phyloP scores from a whole-genome alignment of 805 yeast genomes.

The Candida schatavii region DNA sequence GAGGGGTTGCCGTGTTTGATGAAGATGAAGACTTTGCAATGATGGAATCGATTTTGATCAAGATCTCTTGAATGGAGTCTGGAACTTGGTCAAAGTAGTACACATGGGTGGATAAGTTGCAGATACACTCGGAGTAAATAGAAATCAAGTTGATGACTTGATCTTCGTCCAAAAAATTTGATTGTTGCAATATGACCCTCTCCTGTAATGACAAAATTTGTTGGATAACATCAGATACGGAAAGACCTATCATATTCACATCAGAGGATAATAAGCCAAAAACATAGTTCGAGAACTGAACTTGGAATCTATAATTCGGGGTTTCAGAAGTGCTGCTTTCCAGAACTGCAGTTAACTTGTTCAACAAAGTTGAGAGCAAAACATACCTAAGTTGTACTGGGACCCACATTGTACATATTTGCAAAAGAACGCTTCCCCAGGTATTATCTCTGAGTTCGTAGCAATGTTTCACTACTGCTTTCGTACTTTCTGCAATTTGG shows the following conservation, averaged over 20 bases:
- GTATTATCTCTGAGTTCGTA: slow-evolving; percentile 31
- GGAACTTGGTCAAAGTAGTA: slow-evolving; percentile 85
- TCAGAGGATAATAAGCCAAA: slow-evolving; percentile 68
- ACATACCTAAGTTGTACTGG: slow-evolving; percentile 78
- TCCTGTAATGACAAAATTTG: slow-evolving; percentile 53
- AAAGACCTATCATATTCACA: slow-evolving; percentile 82
- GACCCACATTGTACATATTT: slow-evolving; percentile 68
- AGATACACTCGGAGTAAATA: slow-evolving; percentile 56
- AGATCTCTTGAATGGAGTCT: slow-evolving; percentile 73
- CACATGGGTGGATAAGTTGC: slow-evolving; percentile 69
- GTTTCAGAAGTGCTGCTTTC: slow-evolving; percentile 13
- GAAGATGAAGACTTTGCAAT: slow-evolving; percentile 11
- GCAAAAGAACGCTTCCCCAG: slow-evolving; percentile 61
- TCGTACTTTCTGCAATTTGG: slow-evolving; percentile 58
- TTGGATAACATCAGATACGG: slow-evolving; percentile 75
- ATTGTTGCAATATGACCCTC: slow-evolving; percentile 23
- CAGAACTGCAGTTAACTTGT: slow-evolving; percentile 24
- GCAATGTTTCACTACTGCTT: slow-evolving; percentile 42
- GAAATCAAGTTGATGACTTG: slow-evolving; percentile 30
- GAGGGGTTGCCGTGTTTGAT: neutral
- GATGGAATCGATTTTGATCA: slow-evolving; percentile 41
- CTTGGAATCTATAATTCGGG: slow-evolving; percentile 23
- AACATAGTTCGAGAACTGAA: slow-evolving; percentile 43
- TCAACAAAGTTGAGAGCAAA: slow-evolving; percentile 46
- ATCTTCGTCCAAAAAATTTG: slow-evolving; percentile 15